Base-by-base conservation (phyloP, 495 filamentous ascomycete genomes). In the Neurospora tetraspora region DNA sequence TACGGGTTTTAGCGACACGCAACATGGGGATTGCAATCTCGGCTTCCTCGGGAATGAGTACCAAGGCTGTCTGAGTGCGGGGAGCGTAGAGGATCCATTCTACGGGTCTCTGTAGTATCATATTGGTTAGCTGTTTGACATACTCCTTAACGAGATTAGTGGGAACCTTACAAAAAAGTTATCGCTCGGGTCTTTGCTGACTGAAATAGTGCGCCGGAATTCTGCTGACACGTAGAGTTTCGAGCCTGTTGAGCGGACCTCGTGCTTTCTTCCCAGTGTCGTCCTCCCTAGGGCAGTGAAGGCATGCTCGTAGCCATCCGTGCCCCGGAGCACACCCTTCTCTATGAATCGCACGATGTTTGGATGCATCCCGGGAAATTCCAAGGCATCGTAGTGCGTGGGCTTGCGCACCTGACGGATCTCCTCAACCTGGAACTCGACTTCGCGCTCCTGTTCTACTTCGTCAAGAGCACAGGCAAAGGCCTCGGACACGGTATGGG, bases 41-140 rank as follows among this genome's bases (percentile, higher is more conserved):
- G 1, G 83, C 88, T 75, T 90, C 88, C 70, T 88, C 84, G 5
- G 85, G 83, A 36, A 83, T 86, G 2, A 89, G 74, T 2, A 89
- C 74, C 1, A 90, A 69, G 0, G 82, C 86, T 0, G 78, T 83
- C n/a, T 78, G 69, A 3, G 75, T 74, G 14, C 36, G 31, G 2
- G 59, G 72, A n/a, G 74, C 76, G 79, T 77, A 81, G 12, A 81
- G 70, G 14, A 82, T 76, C 78, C 77, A 82, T 72, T 81, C 77
- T 12, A 82, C 80, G 39, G 81, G 81, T 7, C 81, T 80, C 80
- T 82, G 53, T 40, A 38, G 43, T 11, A 36, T 73, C 70, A 8
- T 70, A 77, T 69, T 16, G 38, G 65, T 69, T 23, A n/a, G 34
- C 53, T 18, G 8, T 7, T 36, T 68, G 43, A 20, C 36, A 12